phyloP scores from a whole-genome alignment of 2,329 filamentous ascomycete species.

The Penicillium sp. region DNA sequence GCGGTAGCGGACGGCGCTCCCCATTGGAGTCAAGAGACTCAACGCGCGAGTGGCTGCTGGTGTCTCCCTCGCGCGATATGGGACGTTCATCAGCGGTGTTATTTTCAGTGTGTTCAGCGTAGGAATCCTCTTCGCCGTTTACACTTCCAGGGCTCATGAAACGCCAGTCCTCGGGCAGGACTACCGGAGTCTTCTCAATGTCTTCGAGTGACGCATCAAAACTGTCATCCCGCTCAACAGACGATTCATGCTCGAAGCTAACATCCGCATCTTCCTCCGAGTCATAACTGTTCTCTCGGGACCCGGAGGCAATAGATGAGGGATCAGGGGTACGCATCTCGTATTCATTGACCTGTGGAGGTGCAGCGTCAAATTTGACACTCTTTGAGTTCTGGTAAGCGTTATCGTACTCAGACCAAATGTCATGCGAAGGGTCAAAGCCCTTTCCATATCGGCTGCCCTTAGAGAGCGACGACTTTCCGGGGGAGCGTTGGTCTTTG shows the following conservation, averaged over 20 bases:
- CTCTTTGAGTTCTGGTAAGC: constrained; percentile 88
- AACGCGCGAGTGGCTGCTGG: constrained; percentile 52
- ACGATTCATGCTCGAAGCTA: constrained; percentile 56
- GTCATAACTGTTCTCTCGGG: constrained; percentile 88
- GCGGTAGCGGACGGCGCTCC: constrained; percentile 79
- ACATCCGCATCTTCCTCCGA: constrained; percentile 68
- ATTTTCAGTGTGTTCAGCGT: constrained; percentile 59
- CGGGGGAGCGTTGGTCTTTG: constrained; percentile 71
- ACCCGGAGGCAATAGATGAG: constrained; percentile 85
- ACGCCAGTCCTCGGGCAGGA: constrained; percentile 95
- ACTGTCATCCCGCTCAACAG: constrained; percentile 70
- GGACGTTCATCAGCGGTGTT: constrained; percentile 60
- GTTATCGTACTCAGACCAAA: constrained; percentile 58
- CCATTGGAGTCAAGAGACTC: constrained; percentile 73
- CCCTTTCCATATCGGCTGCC: constrained; percentile 52
- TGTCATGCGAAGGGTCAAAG: constrained; percentile 64
- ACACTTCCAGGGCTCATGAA: constrained; percentile 64
- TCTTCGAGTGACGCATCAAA: constrained; percentile 95
- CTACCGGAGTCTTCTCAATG: constrained; percentile 93
- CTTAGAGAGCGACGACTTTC: constrained; percentile 80
- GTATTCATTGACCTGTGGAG: constrained; percentile 94
- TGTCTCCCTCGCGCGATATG: constrained; percentile 33
- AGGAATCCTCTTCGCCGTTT: constrained; percentile 63
- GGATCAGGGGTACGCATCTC: constrained; percentile 96
- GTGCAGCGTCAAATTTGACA: constrained; percentile 91